Evolutionary conservation across 108 stramenopile species (phyloP).

Genomic region (Bacterosira constricta): DNA sequence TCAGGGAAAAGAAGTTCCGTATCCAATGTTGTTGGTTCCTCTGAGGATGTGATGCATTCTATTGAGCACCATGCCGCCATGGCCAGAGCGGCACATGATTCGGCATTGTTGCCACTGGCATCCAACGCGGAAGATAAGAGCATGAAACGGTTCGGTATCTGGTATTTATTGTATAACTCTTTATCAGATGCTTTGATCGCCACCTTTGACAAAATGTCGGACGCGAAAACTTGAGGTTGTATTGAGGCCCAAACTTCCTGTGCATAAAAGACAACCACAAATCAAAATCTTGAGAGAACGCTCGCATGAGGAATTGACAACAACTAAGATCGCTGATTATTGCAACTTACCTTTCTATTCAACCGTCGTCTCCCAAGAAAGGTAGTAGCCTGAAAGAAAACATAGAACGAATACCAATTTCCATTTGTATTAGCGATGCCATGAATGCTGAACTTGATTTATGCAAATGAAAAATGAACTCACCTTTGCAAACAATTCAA

Average conservation of each 20-base stretch:
- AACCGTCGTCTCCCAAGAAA: constrained; percentile 18
- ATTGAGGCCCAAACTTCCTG: constrained; percentile 29
- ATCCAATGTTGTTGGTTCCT: background rate
- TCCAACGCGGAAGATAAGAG: constrained; percentile 30
- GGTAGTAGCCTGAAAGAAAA: constrained; percentile 24
- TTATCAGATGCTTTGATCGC: constrained; percentile 19
- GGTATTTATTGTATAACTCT: constrained; percentile 37
- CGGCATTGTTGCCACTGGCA: constrained; percentile 13
- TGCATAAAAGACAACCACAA: background rate
- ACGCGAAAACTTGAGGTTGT: constrained; percentile 28
- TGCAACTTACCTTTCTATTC: constrained; percentile 19
- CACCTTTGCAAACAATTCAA: constrained; percentile 48
- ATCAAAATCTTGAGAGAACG: background rate
- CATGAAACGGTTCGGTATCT: constrained; percentile 38
- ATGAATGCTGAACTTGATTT: too few relatives aligned
- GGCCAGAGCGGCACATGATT: constrained; percentile 28
- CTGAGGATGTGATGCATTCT: background rate
- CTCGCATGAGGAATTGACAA: background rate
- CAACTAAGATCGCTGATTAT: background rate
- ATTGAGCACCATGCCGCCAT: constrained; percentile 25
- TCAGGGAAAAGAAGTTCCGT: constrained; percentile 34
- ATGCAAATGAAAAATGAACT: background rate
- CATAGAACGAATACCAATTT: background rate
- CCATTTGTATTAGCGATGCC: background rate
- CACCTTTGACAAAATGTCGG: constrained; percentile 30